These are phyloP conservation scores for Ceratopteris richardii DNA, from an alignment of 75 land plant genomes.

Conservation along the genomic window DNA sequence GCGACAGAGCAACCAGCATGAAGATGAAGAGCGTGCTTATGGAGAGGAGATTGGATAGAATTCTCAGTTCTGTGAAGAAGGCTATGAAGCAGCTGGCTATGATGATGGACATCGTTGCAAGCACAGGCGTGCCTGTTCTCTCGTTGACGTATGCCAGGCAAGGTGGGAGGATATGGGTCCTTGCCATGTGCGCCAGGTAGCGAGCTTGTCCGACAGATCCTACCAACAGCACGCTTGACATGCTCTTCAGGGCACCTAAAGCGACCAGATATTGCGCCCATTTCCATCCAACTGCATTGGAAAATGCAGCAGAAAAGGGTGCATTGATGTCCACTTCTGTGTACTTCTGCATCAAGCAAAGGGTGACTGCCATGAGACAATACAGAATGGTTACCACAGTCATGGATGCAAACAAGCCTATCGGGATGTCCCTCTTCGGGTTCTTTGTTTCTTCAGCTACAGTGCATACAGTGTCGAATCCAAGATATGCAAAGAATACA, in stretches of 20 bases:
- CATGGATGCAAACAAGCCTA: constrained; percentile 77
- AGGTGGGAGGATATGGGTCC: constrained; percentile 76
- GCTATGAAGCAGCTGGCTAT: constrained; percentile 44
- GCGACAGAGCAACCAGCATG: constrained; percentile 61
- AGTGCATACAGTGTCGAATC: constrained; percentile 80
- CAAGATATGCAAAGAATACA: constrained; percentile 83
- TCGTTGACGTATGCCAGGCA: constrained; percentile 56
- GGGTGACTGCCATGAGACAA: constrained; percentile 57
- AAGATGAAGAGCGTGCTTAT: constrained; percentile 77
- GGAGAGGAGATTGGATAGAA: constrained; percentile 66
- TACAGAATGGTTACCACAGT: constrained; percentile 40
- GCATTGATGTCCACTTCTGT: constrained; percentile 31
- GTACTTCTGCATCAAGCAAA: constrained; percentile 51
- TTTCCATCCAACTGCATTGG: constrained; percentile 30
- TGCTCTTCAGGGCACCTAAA: constrained; percentile 73
- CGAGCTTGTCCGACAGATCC: constrained; percentile 70
- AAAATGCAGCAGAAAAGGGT: constrained; percentile 52
- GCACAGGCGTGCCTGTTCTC: constrained; percentile 62
- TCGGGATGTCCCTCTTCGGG: constrained; percentile 66
- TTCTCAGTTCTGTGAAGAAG: constrained; percentile 58
- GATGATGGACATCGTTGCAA: constrained; percentile 59
- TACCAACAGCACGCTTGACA: constrained; percentile 73
- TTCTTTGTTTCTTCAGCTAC: constrained; percentile 74
- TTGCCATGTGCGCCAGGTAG: constrained; percentile 81
- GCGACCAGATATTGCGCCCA: constrained; percentile 96